Evolutionary conservation across 257 asterid genomes (phyloP), one percentile per base, ranked within the genome.

Genomic region (Przewalskia tangutica): DNA sequence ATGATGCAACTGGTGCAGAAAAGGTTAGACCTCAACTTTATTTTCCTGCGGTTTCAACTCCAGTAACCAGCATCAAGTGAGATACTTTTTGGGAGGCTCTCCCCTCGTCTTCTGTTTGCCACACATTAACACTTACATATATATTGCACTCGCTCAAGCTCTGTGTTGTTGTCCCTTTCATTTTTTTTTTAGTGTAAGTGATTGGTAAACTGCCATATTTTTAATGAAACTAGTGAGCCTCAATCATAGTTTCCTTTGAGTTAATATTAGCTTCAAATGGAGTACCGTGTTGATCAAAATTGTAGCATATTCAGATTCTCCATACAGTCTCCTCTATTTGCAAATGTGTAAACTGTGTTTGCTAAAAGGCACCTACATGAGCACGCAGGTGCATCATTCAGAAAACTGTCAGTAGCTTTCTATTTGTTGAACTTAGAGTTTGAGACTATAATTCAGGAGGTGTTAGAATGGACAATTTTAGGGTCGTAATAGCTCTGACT

Each of bases 1-100:
- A 96, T 88, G 99, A 96, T 92, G 98, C 98, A 85, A 96, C 97
- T 82, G 97, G 99, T 81, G 98, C 99, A 81, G 99, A 96, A 88
- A 96, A 96, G 98, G 99, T 94, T 46, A 73, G 79, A 50, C 44
- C n/a, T 18, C 11, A 73, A 82, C 16, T 65, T 53, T 51, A 12
- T 81, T 76, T 81, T 54, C 55, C 56, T 18, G 58, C 48, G 34
- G 17, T 63, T 27, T 71, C 62, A 50, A 75, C 6, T 48, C 34
- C 38, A 20, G 50, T 75, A 75, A 36, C 44, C 62, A 48, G 62
- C 79, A 7, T 7, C 62, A 75, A 50, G 46, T 75, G 62, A 46
- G 79, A 48, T 23, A 51, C 79, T 23, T 62, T 23, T 75, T 48
- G 23, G 23, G 5, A 48, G 23, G 11, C 44, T 73, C 20, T 62